Evolutionary conservation across 805 yeast genomes (phyloP), one percentile per base, ranked within the genome.

Genomic region (Groenewaldozyma tartarivorans): DNA sequence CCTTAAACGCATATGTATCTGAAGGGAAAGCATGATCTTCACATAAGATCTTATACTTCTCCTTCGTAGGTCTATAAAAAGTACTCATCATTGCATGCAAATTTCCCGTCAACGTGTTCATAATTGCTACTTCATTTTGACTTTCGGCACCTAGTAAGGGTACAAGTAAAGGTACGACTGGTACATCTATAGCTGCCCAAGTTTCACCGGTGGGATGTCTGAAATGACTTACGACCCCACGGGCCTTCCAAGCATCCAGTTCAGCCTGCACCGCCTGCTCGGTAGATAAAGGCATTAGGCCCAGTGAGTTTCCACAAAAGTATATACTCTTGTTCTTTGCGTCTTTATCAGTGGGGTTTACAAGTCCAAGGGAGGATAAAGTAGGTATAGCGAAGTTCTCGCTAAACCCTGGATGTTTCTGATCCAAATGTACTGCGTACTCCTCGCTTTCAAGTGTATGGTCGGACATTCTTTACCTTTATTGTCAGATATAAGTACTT

Each of bases 231-330:
- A 82, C 87, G 5, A 88, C 97, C 2, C 79, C 97, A 26, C 87
- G 64, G 20, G 58, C 66, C 22, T 75, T 67, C 97, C 97, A 88
- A 0, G 92, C 94, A 48, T 77, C 72, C 37, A 88, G 63, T 58
- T 88, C 96, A 32, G 65, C 69, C 37, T 61, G 60, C 13, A 88
- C 64, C 13, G 82, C 81, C 4, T 49, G 47, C 26, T 73, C 64
- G 0, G 88, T 78, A 5, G 65, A 55, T 38, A 61, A 65, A 0
- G 97, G 96, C 88, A 86, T 82, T 44, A 88, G 63, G 0, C 97
- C 97, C 4, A 88, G 72, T n/a, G 95, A 85, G 64, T 88, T 90
- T 2, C 97, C 97, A 61, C 95, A 86, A 36, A 88, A 66, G 56
- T 88, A 90, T 18, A 71, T 66, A 9, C 73, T 64, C 5, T 50